Percentiles rank a stretch among this genome's conserved stretches.
phyloP scores from a whole-genome alignment of 2,329 filamentous ascomycete species.

The Blastomyces emzantsi region DNA sequence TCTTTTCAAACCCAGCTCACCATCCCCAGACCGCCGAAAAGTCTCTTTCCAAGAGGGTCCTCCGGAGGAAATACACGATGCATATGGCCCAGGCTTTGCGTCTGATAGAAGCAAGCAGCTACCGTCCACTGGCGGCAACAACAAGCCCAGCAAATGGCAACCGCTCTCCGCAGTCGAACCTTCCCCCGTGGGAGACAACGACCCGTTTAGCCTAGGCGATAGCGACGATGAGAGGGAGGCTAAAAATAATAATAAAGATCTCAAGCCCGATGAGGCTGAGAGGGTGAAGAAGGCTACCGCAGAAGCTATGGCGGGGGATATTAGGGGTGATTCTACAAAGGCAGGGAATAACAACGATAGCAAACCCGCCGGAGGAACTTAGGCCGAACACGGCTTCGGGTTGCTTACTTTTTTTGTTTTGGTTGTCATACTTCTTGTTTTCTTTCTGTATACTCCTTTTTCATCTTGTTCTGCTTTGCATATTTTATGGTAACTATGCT shows the following conservation, averaged over 20 bases:
- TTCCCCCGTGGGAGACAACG: conserved; percentile 76
- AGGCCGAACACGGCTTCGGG: neutral
- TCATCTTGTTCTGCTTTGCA: neutral
- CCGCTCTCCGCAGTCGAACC: conserved; percentile 80
- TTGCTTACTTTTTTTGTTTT: neutral
- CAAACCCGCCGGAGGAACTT: conserved; percentile 6
- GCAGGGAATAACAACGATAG: neutral
- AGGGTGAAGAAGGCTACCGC: conserved; percentile 56
- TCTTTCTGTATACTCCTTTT: neutral
- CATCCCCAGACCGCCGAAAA: conserved; percentile 44
- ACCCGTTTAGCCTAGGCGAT: conserved; percentile 93
- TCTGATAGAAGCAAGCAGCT: conserved; percentile 39
- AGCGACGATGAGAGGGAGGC: conserved; percentile 83
- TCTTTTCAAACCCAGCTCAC: conserved; percentile 63
- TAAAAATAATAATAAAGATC: conserved; percentile 52
- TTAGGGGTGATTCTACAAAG: conserved; percentile 22
- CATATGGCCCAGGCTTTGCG: conserved; percentile 59
- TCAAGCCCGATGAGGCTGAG: conserved; percentile 47
- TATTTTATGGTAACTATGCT: neutral
- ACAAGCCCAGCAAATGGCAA: conserved; percentile 92
- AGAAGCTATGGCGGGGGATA: conserved; percentile 38
- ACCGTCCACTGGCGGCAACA: conserved; percentile 27
- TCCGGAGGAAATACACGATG: conserved; percentile 68
- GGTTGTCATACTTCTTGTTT: neutral
- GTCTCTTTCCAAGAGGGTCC: conserved; percentile 54